Conservation (phyloP, 1,139 yeast genomes). For the Trichomonascaceae sp. region DNA sequence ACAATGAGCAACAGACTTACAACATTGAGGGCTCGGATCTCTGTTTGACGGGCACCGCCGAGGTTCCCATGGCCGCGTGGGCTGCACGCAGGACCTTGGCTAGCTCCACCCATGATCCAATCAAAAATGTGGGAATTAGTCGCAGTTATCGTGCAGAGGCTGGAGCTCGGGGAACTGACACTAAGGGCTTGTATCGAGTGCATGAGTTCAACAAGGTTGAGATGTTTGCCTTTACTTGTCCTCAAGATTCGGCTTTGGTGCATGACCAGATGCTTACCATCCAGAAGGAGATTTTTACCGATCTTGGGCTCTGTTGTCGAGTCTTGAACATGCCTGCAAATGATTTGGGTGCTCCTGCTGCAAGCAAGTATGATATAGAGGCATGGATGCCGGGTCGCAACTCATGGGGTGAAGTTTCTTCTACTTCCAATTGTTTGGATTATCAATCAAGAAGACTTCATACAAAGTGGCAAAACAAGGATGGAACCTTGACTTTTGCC, state of each 20-base stretch:
- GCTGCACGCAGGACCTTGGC: conserved; percentile 31
- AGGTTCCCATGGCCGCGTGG: conserved; percentile 81
- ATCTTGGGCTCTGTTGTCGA: conserved; percentile 68
- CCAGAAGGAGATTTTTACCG: conserved; percentile 50
- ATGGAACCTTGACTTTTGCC: conserved; percentile 33
- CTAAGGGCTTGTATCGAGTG: conserved; percentile 85
- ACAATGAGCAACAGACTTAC: conserved; percentile 79
- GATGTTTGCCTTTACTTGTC: conserved; percentile 69
- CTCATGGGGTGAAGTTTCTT: conserved; percentile 84
- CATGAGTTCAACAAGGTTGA: conserved; percentile 98
- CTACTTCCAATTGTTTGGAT: conserved; percentile 86
- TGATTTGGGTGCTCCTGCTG: conserved; percentile 91
- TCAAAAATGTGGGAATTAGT: conserved; percentile 65
- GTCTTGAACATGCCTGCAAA: conserved; percentile 81
- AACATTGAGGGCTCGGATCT: conserved; percentile 27
- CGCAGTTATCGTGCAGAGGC: conserved; percentile 94
- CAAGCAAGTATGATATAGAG: conserved; percentile 83
- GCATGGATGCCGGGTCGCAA: conserved; percentile 99
- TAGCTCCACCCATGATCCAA: conserved; percentile 26
- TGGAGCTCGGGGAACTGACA: conserved; percentile 89
- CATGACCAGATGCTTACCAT: conserved; percentile 43
- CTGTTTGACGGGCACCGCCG: conserved; percentile 89
- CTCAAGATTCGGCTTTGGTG: conserved; percentile 26
- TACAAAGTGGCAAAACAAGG: conserved; percentile 34
- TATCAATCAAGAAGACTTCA: conserved; percentile 79